These are phyloP conservation scores for Skeletonema menzelii DNA, from an alignment of 108 stramenopile species.

Conservation along the genomic window DNA sequence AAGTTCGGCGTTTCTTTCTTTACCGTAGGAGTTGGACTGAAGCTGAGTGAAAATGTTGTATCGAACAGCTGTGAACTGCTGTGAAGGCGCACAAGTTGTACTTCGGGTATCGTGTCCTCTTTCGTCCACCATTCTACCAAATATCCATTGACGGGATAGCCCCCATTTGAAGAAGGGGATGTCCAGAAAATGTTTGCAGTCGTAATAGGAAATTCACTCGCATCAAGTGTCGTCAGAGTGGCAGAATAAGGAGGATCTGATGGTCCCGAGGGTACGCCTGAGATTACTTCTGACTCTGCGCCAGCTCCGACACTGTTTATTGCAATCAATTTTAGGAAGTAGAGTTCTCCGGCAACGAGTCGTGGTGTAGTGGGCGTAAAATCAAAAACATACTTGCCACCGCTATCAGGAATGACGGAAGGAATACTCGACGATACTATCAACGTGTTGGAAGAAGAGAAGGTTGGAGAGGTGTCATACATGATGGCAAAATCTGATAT, in stretches of 20 bases:
- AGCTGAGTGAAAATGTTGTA: constrained; percentile 55
- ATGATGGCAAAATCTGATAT: constrained; percentile 60
- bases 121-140: constrained; percentile 65
- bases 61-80: constrained; percentile 28
- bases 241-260: constrained; percentile 28
- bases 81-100: constrained; percentile 49
- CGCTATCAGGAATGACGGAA: constrained; percentile 16
- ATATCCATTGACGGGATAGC: constrained; percentile 60
- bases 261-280: constrained; percentile 31
- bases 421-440: constrained; percentile 9
- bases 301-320: constrained; percentile 60
- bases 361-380: constrained; percentile 31
- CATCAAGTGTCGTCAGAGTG: constrained; percentile 23
- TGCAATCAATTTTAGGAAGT: constrained; percentile 65
- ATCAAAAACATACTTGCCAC: constrained; percentile 35
- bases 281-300: constrained; percentile 26
- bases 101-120: constrained; percentile 48
- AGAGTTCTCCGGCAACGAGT: constrained; percentile 47
- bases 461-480: constrained; percentile 47
- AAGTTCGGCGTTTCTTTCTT: constrained; percentile 50
- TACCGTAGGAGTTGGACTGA: constrained; percentile 44
- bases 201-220: constrained; percentile 45
- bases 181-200: constrained; percentile 56
- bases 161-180: constrained; percentile 36
- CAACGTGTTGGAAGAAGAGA: constrained; percentile 24